Base-by-base conservation (phyloP, 768 basidiomycete genomes). In the Kwoniella pini region DNA sequence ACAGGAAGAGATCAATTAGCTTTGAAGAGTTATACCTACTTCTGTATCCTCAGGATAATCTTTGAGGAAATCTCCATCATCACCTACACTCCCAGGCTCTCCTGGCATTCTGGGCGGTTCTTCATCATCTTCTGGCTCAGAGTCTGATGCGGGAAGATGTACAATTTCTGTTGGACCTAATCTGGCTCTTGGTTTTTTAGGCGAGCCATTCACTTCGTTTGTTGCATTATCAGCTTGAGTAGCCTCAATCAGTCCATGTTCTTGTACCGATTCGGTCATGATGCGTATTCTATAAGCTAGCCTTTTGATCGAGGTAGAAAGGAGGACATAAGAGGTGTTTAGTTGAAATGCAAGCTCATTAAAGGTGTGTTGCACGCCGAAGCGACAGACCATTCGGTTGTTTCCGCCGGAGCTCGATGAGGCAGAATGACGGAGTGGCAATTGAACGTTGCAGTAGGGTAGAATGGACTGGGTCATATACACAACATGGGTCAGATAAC, bases 11-110 rank as follows among this genome's bases (percentile, higher is more conserved):
- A 24, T 15, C 40, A 31, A 15, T 36, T 36, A 36, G 15, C 33
- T 7, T 7, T 36, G 33, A 36, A 7, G 33, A 36, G 33, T 36
- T 19, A 26, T 26, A 76, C 85, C 65, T 68, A 90, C 92, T 78
- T 91, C 86, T 1, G 88, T 89, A 33, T 93, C 87, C 60, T 91
- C 89, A 1, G 92, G 90, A 63, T 88, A 87, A 65, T 87, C 87
- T 50, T 82, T 85, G 21, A 95, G 80, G 11, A 88, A 85, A 73
- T 93, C 83, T 28, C 73, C 69, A 42, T 71, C 77, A 19, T 75
- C 86, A 1, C 82, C 85, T 21, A 84, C 81, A 12, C 75, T 83
- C 27, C 82, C 84, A 0, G 79, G 80, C 44, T 84, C 80, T 26
- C 57, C 67, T 2, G 43, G 60, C 6, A 43, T 44, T 12, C 65